Evolutionary conservation across 371 early-diverging fungal species (phyloP), one percentile per base, ranked within the genome.

Genomic region (Apophysomyces elegans): DNA sequence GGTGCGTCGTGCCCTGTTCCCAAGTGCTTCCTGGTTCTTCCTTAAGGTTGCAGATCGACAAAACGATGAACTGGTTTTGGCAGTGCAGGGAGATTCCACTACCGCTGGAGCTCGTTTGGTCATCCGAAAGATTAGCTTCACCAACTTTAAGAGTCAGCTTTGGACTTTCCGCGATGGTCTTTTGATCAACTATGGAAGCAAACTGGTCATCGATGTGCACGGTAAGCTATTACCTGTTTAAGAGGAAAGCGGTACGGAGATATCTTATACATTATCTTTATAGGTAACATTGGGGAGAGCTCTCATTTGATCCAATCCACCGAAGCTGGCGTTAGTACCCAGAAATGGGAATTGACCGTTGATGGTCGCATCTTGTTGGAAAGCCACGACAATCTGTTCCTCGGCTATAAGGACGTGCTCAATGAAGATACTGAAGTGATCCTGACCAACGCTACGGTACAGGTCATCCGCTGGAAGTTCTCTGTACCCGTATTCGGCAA

Each of bases 161-260:
- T 86, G 86, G 86, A 77, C 80, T 47, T 83, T 75, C 59, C 74
- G 75, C 36, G 71, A 82, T 60, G 83, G 83, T 60, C 76, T 75
- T 61, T 64, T 86, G 65, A 77, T 82, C 64, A 86, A 86, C 44
- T 84, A 83, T 68, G 82, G 81, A 21, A 81, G 67, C 58, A 75
- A 79, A n/a, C 69, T 69, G 61, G 83, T 79, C 1, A 67, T 86
- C 39, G 73, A 69, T 50, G 60, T 79, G 37, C 56, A 74, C 58
- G 81, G 81, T 78, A 76, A 64, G 46, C 13, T 57, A 43, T 18
- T 2, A 26, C 32, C 32, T 2, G 2, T 26, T 26, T n/a, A 8
- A 7, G 21, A 58, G 14, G 56, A 36, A 37, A 7, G 9, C 32
- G 38, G 12, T n/a, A 11, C 36, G 44, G 35, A 64, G 1, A 44